Conservation (phyloP, 129 eudicot species). For the Silybum marianum region DNA sequence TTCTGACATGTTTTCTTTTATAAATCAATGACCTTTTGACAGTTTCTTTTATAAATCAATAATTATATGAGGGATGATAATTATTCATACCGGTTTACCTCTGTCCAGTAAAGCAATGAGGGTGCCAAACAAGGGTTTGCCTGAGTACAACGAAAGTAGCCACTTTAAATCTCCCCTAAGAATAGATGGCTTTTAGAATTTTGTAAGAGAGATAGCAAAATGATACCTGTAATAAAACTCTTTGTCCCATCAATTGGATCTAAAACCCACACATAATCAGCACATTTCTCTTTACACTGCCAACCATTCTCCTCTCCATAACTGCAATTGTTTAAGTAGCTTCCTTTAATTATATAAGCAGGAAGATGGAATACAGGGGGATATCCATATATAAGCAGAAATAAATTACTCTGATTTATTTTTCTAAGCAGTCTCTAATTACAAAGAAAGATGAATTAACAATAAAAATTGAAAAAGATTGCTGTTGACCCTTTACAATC, state of each 20-base stretch:
- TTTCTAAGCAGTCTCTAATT: background rate
- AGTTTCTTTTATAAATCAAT: background rate
- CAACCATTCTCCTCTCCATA: constrained; percentile 97
- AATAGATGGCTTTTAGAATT: background rate
- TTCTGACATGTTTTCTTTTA: background rate
- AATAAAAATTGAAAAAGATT: background rate
- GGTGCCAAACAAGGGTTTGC: constrained; percentile 96
- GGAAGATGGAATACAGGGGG: background rate
- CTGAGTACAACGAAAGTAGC: constrained; percentile 40
- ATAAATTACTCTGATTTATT: constrained; percentile 8
- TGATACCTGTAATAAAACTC: constrained; percentile 90
- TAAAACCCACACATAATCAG: constrained; percentile 97
- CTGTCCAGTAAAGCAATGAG: constrained; percentile 82
- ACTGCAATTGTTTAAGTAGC: constrained; percentile 46
- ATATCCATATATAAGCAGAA: constrained; percentile 6
- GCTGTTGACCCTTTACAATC: background rate
- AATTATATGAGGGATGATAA: constrained; percentile 1
- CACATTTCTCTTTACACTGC: constrained; percentile 79
- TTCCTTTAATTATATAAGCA: constrained; percentile 9
- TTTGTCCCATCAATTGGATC: constrained; percentile 98
- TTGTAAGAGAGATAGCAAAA: background rate
- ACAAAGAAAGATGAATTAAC: background rate
- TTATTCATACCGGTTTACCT: constrained; percentile 93
- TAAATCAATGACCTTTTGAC: background rate
- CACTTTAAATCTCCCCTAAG: background rate